phyloP scores from a whole-genome alignment of 148 eudicot species.

The Rhododendron ferrugineum region DNA sequence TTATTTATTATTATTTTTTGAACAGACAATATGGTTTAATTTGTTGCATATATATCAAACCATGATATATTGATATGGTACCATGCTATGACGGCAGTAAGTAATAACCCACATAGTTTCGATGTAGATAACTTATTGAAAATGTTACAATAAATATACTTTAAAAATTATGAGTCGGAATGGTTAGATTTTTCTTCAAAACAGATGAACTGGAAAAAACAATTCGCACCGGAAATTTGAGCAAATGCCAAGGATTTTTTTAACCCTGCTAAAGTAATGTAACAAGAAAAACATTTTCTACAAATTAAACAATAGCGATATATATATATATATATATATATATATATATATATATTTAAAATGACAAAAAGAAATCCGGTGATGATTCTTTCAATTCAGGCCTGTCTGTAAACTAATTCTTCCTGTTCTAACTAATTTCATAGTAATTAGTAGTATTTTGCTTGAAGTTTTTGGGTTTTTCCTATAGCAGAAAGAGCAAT shows the following conservation, averaged over 20 bases:
- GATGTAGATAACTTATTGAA: background rate
- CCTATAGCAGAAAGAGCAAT: background rate
- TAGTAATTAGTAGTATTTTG: background rate
- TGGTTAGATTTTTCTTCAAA: background rate
- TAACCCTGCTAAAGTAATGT: too few relatives aligned
- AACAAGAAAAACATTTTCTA: background rate
- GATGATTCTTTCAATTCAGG: background rate
- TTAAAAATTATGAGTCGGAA: background rate
- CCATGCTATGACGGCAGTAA: too few relatives aligned
- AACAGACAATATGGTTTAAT: background rate
- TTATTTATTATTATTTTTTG: too few relatives aligned
- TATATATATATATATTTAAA: too few relatives aligned
- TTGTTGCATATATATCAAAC: background rate
- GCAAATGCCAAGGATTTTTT: background rate
- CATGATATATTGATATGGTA: too few relatives aligned
- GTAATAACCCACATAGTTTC: background rate
- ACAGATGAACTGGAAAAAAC: background rate
- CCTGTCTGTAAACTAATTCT: background rate
- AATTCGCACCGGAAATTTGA: background rate
- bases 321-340: too few relatives aligned
- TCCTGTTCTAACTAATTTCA: conserved; percentile 1
- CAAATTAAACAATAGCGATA: background rate
- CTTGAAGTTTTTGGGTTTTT: background rate
- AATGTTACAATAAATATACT: background rate
- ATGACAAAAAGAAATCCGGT: background rate